Evolutionary conservation across 331 rosid genomes (phyloP), one percentile per base, ranked within the genome.

Genomic region (Prunus yedoensis): DNA sequence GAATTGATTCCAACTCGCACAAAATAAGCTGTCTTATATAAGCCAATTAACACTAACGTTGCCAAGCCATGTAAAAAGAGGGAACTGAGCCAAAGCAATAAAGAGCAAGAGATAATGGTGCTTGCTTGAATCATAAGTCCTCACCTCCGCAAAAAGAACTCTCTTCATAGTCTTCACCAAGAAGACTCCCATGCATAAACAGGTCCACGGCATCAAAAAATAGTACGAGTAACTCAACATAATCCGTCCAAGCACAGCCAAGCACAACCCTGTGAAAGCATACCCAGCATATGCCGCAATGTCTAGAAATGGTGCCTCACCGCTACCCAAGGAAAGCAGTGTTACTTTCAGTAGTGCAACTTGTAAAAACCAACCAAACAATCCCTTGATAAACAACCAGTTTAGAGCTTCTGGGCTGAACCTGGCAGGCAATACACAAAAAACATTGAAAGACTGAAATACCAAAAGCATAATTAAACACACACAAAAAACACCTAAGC

Each of bases 141-240:
- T 83, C 64, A 85, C 86, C 73, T 83, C 84, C 3, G 88, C 87
- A 78, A 82, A 80, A 30, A 86, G 86, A 25, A 91, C 96, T 79
- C 96, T 86, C 85, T 94, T 90, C 96, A 92, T 87, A 3, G 97
- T 91, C 85, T 94, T 91, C 82, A 94, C 97, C 87, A 94, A 83
- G 81, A 94, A 94, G 54, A 87, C 53, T 81, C 92, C 98, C 97
- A 90, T 94, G 84, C 93, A 89, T 65, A 94, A 54, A 82, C 95
- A 89, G 74, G 93, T 75, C 87, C 91, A 94, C 5, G 90, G 91
- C 92, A 94, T 78, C 76, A 91, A 49, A 82, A 89, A 68, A 66
- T 91, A 94, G 85, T 91, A 91, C 1, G 90, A 79, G 78, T 87
- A 89, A 58, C 89, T 78, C 70, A 71, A 79, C 27, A 89, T 10